Evolutionary conservation across 2,329 filamentous ascomycete genomes (phyloP).

Genomic region (Cordyceps farinosa): DNA sequence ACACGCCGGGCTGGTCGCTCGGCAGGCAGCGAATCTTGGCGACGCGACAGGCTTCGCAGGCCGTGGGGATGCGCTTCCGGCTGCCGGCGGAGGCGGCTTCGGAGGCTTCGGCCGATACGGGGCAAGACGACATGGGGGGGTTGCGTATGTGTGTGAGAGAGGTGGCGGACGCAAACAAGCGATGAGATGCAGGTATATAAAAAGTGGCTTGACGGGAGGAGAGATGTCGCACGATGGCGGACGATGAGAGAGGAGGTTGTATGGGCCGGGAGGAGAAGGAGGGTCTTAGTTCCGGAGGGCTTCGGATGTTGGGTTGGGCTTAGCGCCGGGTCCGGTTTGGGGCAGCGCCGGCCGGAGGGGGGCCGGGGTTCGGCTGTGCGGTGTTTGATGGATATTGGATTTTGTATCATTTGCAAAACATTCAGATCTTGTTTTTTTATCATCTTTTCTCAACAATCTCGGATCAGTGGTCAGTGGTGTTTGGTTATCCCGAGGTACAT

Average conservation of each 20-base stretch:
- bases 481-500: no score
- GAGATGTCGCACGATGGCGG: background rate
- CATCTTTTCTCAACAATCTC: no score
- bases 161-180: no score
- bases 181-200: no score
- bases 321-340: background rate
- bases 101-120: background rate
- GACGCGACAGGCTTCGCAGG: constrained; percentile 13
- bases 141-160: no score
- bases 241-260: background rate
- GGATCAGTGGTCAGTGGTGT: no score
- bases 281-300: background rate
- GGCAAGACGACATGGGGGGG: constrained; percentile 4
- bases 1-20: constrained; percentile 7
- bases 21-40: constrained; percentile 13
- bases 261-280: background rate
- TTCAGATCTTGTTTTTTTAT: no score
- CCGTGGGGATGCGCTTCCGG: constrained; percentile 10
- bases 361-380: no score
- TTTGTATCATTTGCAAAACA: no score
- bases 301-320: background rate
- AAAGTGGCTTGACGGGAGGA: background rate
- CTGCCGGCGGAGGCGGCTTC: background rate
- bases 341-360: no score
- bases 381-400: no score